A percentile compares a stretch with the other conserved stretches of the same genome.
Conservation (phyloP, 805 yeast species). For the Priceomyces fermenticarens region DNA sequence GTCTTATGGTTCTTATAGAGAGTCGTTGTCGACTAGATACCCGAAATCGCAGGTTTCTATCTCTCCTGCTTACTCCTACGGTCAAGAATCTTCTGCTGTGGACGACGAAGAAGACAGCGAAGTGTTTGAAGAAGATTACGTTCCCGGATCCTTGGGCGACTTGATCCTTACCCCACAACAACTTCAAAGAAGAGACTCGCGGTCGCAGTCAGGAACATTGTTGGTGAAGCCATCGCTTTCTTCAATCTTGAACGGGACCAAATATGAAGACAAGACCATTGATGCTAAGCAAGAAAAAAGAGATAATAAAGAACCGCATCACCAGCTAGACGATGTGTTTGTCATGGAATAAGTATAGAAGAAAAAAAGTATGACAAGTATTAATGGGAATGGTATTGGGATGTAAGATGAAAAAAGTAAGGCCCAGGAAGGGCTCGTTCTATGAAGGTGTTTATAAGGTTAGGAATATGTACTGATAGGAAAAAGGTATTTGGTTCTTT, state of each 20-base stretch:
- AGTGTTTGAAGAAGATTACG: constrained; percentile 67
- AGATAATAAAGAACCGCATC: neutral
- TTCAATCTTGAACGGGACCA: constrained; percentile 5
- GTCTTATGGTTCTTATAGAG: constrained; percentile 4
- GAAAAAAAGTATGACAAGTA: no score
- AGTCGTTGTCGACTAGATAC: constrained; percentile 8
- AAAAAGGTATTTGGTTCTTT: no score
- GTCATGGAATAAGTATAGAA: constrained; percentile 30
- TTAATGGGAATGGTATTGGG: no score
- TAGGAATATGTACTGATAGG: no score
- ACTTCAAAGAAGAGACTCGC: constrained; percentile 61
- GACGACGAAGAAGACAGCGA: constrained; percentile 20
- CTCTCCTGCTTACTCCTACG: constrained; percentile 9
- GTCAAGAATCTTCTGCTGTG: constrained; percentile 17
- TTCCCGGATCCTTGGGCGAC: constrained; percentile 80
- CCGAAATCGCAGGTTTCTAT: constrained; percentile 12
- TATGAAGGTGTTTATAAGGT: no score
- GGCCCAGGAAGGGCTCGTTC: no score
- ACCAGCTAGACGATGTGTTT: constrained; percentile 31
- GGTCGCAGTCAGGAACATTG: constrained; percentile 47
- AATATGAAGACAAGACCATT: neutral
- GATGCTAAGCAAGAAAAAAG: neutral
- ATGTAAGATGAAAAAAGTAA: no score
- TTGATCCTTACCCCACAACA: constrained; percentile 77
- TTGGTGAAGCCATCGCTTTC: constrained; percentile 31